Conservation (phyloP, 176 grass and related monocot species). For the Ensete glaucum region DNA sequence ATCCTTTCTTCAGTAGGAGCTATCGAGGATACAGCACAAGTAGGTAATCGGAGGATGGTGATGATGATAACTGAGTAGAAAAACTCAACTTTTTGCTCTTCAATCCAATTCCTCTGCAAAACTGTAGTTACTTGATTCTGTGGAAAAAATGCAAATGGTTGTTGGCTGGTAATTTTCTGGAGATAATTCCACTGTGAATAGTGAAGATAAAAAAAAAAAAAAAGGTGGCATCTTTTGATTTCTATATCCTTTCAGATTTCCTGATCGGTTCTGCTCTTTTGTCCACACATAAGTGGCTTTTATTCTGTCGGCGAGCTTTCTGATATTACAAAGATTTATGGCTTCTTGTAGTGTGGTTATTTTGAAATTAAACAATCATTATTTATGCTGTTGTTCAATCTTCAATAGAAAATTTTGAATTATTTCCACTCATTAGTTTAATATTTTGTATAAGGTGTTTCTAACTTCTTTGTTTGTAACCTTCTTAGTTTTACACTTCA, state of each 20-base stretch:
- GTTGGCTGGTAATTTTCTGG: neutral
- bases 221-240: neutral
- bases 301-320: neutral
- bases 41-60: neutral
- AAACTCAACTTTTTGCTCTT: neutral
- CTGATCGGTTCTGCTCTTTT: neutral
- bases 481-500: too few relatives aligned
- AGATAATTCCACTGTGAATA: neutral
- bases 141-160: neutral
- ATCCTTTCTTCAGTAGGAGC: neutral
- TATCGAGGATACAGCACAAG: neutral
- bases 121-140: neutral
- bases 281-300: neutral
- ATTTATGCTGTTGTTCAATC: too few relatives aligned
- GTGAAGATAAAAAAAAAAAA: too few relatives aligned
- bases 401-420: too few relatives aligned
- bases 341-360: neutral
- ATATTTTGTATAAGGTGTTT: too few relatives aligned
- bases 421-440: too few relatives aligned
- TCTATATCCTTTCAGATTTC: neutral
- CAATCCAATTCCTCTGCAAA: neutral
- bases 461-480: too few relatives aligned
- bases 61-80: neutral
- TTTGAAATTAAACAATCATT: neutral
- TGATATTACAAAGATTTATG: neutral